phyloP scores from a whole-genome alignment of 345 rosid species.

The Syzygium oleosum region DNA sequence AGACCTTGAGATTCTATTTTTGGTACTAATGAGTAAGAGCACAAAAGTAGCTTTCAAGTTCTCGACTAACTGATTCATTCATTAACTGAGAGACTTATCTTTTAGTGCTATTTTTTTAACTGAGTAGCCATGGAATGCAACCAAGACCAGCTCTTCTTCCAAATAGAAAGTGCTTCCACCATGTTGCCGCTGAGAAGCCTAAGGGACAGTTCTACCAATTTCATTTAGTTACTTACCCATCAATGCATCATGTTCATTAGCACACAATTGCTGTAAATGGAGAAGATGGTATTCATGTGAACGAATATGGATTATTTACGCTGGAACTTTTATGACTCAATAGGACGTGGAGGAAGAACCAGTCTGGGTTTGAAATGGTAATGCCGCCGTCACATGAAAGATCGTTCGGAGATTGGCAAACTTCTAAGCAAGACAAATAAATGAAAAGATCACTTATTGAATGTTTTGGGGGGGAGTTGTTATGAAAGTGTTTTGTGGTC shows the following conservation, averaged over 20 bases:
- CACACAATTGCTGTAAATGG: background rate
- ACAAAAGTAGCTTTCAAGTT: background rate
- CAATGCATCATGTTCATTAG: background rate
- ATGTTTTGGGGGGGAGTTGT: background rate
- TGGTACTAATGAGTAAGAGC: background rate
- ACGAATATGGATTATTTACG: background rate
- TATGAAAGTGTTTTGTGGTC: background rate
- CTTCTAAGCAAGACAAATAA: background rate
- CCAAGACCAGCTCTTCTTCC: background rate
- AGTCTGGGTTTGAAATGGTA: background rate
- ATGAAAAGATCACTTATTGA: background rate
- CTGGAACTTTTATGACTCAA: background rate
- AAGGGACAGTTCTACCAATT: background rate
- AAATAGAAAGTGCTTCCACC: background rate
- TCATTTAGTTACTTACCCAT: background rate
- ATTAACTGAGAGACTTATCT: background rate
- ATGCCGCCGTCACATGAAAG: background rate
- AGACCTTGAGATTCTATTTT: background rate
- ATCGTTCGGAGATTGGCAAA: background rate
- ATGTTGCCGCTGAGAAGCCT: background rate
- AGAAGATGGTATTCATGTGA: background rate
- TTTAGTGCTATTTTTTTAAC: background rate
- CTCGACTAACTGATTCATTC: background rate
- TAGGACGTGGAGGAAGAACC: background rate
- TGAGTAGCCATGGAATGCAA: background rate